Evolutionary conservation across 2,329 filamentous ascomycete species (phyloP).

Genomic region (Colletotrichum aenigma): DNA sequence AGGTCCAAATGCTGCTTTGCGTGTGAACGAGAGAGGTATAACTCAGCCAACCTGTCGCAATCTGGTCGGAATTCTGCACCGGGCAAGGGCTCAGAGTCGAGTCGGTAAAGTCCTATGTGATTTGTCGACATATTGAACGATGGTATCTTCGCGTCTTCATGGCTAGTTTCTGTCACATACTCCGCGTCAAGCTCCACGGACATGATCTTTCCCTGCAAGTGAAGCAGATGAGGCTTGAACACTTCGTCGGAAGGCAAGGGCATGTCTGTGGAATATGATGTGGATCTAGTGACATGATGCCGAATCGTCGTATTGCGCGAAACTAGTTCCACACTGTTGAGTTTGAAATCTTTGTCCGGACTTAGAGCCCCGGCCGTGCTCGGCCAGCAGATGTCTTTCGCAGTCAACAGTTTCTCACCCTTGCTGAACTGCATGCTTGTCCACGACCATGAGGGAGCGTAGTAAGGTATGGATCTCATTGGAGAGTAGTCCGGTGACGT

Average conservation of each 20-base stretch:
- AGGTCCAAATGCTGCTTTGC: neutral
- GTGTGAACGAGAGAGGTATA: accelerated
- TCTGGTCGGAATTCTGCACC: neutral
- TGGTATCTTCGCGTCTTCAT: accelerated
- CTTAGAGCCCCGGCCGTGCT: accelerated
- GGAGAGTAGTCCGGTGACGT: neutral
- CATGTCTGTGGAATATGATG: neutral
- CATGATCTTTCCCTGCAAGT: neutral
- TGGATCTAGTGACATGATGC: neutral
- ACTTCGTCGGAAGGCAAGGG: neutral
- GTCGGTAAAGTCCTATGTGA: accelerated
- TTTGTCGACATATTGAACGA: neutral
- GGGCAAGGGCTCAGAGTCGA: accelerated
- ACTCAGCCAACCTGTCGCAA: neutral
- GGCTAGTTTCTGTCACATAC: accelerated
- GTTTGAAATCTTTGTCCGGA: neutral
- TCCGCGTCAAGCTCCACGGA: neutral
- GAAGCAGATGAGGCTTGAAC: neutral
- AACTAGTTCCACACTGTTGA: neutral
- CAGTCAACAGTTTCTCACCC: neutral
- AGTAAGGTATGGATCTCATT: neutral
- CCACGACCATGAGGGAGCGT: neutral
- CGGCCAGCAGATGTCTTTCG: neutral
- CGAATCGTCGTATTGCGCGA: neutral
- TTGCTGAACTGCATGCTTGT: neutral